Evolutionary conservation across 2,329 filamentous ascomycete species (phyloP).

Genomic region (Myriosclerotinia duriaeana): DNA sequence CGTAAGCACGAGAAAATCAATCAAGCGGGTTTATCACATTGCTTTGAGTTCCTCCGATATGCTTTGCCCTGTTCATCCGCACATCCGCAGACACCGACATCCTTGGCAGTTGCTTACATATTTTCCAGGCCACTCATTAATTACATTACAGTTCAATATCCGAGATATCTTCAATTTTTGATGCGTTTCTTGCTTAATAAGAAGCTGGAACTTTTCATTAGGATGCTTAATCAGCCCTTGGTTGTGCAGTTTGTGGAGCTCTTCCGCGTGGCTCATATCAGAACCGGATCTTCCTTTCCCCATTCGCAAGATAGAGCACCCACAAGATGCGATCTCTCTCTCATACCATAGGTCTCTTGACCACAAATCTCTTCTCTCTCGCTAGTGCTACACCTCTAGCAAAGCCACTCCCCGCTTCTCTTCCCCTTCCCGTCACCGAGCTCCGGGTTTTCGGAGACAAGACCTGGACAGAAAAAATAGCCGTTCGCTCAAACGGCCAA

Average conservation of each 20-base stretch:
- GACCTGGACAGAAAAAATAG: slow-evolving; percentile 42
- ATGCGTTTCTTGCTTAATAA: slow-evolving; percentile 8
- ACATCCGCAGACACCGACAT: background rate
- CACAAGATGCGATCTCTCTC: slow-evolving; percentile 1
- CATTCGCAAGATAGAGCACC: too few species aligned
- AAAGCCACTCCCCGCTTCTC: slow-evolving; percentile 2
- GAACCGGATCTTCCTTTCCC: background rate
- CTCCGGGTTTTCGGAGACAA: slow-evolving; percentile 18
- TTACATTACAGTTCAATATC: background rate
- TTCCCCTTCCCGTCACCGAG: slow-evolving; percentile 26
- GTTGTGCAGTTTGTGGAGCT: background rate
- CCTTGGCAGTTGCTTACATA: background rate
- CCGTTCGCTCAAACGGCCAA: slow-evolving; percentile 41
- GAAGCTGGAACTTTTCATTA: background rate
- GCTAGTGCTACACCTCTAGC: background rate
- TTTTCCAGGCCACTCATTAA: background rate
- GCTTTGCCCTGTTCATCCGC: background rate
- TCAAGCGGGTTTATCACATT: background rate
- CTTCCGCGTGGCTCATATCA: background rate
- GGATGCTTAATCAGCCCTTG: slow-evolving; percentile 1
- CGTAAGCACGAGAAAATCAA: background rate
- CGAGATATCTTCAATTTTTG: slow-evolving; percentile 8
- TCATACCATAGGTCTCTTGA: background rate
- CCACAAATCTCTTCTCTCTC: background rate
- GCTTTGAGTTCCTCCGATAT: background rate